Conservation (phyloP, 2,329 filamentous ascomycete genomes). For the Chaetomium sp. region DNA sequence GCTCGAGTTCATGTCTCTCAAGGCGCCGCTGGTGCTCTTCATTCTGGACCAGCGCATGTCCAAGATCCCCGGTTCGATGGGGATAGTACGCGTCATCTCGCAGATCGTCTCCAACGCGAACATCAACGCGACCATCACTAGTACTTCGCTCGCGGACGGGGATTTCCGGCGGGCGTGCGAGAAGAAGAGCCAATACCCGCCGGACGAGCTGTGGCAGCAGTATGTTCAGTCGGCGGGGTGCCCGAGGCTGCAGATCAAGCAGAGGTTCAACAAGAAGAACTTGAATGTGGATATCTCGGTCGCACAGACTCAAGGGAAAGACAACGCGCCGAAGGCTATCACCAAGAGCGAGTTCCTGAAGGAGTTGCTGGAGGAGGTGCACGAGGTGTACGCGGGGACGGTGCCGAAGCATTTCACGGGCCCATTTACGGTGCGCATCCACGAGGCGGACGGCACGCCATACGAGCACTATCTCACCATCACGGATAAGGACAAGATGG, state of each 20-base stretch:
- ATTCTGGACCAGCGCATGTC: conserved; percentile 87
- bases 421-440: conserved; percentile 95
- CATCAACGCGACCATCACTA: conserved; percentile 38
- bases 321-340: conserved; percentile 33
- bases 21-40: conserved; percentile 84
- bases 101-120: conserved; percentile 82
- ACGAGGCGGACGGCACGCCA: conserved; percentile 95
- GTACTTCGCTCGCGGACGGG: conserved; percentile 29
- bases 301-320: conserved; percentile 58
- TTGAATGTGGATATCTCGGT: conserved; percentile 90
- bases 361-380: conserved; percentile 72
- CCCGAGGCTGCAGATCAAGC: conserved; percentile 77
- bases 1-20: conserved; percentile 82
- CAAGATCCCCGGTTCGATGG: conserved; percentile 79
- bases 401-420: conserved; percentile 82
- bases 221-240: conserved; percentile 89
- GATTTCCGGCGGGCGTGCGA: conserved; percentile 78
- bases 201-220: conserved; percentile 88
- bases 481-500: conserved; percentile 68
- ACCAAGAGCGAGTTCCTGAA: conserved; percentile 69
- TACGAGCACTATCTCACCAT: conserved; percentile 98
- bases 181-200: conserved; percentile 76
- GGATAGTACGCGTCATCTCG: conserved; percentile 77
- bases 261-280: conserved; percentile 96
- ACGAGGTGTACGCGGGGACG: conserved; percentile 61